Evolutionary conservation across 805 yeast genomes (phyloP).

Genomic region (Schwanniomyces vanrijiae): DNA sequence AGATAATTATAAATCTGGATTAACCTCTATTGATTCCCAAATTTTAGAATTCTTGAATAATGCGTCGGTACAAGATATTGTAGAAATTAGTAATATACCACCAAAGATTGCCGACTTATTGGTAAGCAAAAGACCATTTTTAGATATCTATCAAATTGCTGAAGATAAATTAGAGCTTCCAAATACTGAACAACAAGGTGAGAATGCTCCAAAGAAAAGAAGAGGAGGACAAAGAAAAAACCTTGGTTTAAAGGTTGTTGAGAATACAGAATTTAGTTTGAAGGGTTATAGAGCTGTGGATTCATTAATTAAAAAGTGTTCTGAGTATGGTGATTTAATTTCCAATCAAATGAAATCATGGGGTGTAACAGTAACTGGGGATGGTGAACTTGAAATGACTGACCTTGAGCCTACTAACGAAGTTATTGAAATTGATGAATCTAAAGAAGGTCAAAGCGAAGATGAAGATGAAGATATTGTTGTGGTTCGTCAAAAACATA

Average conservation of each 20-base stretch:
- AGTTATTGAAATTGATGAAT: constrained; percentile 17
- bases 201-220: constrained; percentile 28
- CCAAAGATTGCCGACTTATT: constrained; percentile 65
- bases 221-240: constrained; percentile 46
- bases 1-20: constrained; percentile 31
- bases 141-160: constrained; percentile 56
- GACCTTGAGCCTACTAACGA: constrained; percentile 43
- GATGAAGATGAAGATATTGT: constrained; percentile 37
- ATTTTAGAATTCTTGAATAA: constrained; percentile 76
- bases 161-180: constrained; percentile 50
- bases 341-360: constrained; percentile 73
- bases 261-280: constrained; percentile 65
- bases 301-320: constrained; percentile 81
- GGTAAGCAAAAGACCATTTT: constrained; percentile 70
- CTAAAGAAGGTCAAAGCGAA: constrained; percentile 16
- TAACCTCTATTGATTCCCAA: constrained; percentile 58
- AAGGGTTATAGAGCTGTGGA: constrained; percentile 94
- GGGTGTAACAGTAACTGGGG: constrained; percentile 81
- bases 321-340: constrained; percentile 70
- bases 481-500: constrained; percentile 19
- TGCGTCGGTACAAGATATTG: constrained; percentile 71
- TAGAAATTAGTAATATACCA: constrained; percentile 74
- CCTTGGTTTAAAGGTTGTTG: constrained; percentile 73
- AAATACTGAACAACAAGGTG: constrained; percentile 24
- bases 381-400: constrained; percentile 66